Evolutionary conservation across 1,284 basidiomycete genomes (phyloP), one percentile per base, ranked within the genome.

Genomic region (Bondarzewia mesenterica): DNA sequence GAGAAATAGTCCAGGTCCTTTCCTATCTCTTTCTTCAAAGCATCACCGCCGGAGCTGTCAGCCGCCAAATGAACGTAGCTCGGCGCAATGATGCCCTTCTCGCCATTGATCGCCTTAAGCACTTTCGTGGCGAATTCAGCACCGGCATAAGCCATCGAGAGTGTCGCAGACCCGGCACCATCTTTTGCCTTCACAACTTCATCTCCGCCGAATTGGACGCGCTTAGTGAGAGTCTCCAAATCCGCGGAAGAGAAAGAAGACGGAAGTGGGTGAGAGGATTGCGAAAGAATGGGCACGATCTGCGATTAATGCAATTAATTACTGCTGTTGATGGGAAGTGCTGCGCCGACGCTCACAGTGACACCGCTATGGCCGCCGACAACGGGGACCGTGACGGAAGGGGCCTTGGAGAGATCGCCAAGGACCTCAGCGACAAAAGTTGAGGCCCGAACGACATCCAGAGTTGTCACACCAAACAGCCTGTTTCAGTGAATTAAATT

Each of bases 321-420:
- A n/a, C n/a, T n/a, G n/a, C n/a, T 21, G 14, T 25, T 25, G 5
- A 40, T 32, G 41, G 36, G 29, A 29, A 43, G 56, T 54, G 37
- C 50, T 35, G 14, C 35, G n/a, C 40, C 39, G 25, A 32, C 47
- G 58, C 74, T 51, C 65, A 85, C 84, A 47, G 94, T 97, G 52
- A 93, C 85, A 61, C 94, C 94, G 54, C 90, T 93, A 80, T 97
- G 94, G 48, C 95, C 95, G 60, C 96, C 95, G 49, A 98, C 83
- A 54, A 98, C 95, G 42, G 93, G 91, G 35, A 95, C 86, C 52
- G 79, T 75, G 60, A 95, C 75, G 23, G 87, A 76, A 52, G 81
- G 67, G 25, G 92, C 77, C 54, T 82, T 62, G 18, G 72, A 69
- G 16, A 74, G 71, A 59, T 84, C 76, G 45, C 82, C 84, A 48